phyloP scores from a whole-genome alignment of 1,284 basidiomycete genomes.

The Malassezia cuniculi region DNA sequence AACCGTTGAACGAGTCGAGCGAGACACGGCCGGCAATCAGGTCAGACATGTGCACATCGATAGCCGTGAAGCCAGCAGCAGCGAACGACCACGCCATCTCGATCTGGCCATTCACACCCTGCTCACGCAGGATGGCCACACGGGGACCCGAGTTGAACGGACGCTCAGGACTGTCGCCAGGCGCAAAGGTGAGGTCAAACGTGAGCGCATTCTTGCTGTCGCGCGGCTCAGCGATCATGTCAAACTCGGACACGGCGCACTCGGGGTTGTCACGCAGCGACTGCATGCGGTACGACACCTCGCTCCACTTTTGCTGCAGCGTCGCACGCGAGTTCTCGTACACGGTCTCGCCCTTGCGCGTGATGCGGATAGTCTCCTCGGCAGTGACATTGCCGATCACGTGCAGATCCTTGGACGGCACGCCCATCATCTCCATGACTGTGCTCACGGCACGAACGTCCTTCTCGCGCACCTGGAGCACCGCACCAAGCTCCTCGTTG shows the following conservation, averaged over 20 bases:
- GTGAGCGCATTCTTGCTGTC: slow-evolving; percentile 46
- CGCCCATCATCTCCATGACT: slow-evolving; percentile 57
- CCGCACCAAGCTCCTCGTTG: slow-evolving; percentile 90
- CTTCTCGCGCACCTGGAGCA: slow-evolving; percentile 65
- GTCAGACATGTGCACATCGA: slow-evolving; percentile 98
- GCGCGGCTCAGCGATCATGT: slow-evolving; percentile 52
- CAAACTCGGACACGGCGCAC: slow-evolving; percentile 69
- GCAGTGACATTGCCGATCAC: slow-evolving; percentile 53
- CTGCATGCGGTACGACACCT: slow-evolving; percentile 89
- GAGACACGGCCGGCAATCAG: slow-evolving; percentile 61
- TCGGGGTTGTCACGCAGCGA: slow-evolving; percentile 68
- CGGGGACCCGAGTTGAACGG: slow-evolving; percentile 54
- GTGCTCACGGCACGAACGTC: slow-evolving; percentile 55
- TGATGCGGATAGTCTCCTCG: slow-evolving; percentile 52
- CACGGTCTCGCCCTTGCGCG: slow-evolving; percentile 15
- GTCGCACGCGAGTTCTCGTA: slow-evolving; percentile 50
- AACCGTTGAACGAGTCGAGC: slow-evolving; percentile 63
- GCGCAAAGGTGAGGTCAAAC: slow-evolving; percentile 36
- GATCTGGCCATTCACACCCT: slow-evolving; percentile 93
- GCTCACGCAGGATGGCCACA: slow-evolving; percentile 90
- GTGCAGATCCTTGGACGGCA: slow-evolving; percentile 63
- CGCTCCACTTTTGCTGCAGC: slow-evolving; percentile 78
- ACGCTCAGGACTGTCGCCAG: slow-evolving; percentile 25
- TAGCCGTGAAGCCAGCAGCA: slow-evolving; percentile 77
- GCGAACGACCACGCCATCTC: slow-evolving; percentile 98